Percentiles rank a stretch among this genome's conserved stretches.
Evolutionary conservation across 2,329 filamentous ascomycete species (phyloP).

Genomic region (Penicillium sp.): DNA sequence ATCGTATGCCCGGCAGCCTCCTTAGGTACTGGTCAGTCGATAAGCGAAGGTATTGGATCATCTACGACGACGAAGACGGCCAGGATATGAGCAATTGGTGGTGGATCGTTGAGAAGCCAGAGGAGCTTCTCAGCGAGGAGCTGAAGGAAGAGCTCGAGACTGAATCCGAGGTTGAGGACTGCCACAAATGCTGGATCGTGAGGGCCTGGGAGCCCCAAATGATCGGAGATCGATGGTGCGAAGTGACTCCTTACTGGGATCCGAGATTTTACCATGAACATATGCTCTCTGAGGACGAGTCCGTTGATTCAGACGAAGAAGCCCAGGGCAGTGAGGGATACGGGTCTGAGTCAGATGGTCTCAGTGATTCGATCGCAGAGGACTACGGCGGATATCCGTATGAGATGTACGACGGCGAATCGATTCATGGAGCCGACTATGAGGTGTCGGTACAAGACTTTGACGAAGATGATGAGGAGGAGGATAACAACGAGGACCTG

Average conservation of each 20-base stretch:
- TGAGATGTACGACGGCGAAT: not conserved
- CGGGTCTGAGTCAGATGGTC: not conserved
- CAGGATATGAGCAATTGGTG: not conserved
- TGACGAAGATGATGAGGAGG: not conserved
- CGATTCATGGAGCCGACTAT: not conserved
- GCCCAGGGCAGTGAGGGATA: not conserved
- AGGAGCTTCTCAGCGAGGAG: slow-evolving; percentile 9
- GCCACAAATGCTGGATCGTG: slow-evolving; percentile 13
- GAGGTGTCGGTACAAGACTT: not conserved
- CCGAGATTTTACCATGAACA: slow-evolving; percentile 13
- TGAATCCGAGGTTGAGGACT: not conserved
- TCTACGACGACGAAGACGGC: not conserved
- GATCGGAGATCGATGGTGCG: not conserved
- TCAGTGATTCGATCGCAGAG: not conserved
- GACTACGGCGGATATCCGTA: not conserved
- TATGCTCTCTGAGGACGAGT: slow-evolving; percentile 9
- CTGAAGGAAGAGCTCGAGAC: not conserved
- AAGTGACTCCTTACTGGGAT: slow-evolving; percentile 8
- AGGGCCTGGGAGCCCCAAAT: slow-evolving; percentile 4
- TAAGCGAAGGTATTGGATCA: slow-evolving; percentile 11
- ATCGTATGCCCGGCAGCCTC: slow-evolving; percentile 1
- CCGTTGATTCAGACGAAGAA: slow-evolving; percentile 6
- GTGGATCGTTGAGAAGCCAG: slow-evolving; percentile 14
- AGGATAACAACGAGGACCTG: slow-evolving; percentile 10
- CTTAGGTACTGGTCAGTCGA: slow-evolving; percentile 13